Base-by-base conservation (phyloP, 495 filamentous ascomycete genomes). In the Tuber indicum region DNA sequence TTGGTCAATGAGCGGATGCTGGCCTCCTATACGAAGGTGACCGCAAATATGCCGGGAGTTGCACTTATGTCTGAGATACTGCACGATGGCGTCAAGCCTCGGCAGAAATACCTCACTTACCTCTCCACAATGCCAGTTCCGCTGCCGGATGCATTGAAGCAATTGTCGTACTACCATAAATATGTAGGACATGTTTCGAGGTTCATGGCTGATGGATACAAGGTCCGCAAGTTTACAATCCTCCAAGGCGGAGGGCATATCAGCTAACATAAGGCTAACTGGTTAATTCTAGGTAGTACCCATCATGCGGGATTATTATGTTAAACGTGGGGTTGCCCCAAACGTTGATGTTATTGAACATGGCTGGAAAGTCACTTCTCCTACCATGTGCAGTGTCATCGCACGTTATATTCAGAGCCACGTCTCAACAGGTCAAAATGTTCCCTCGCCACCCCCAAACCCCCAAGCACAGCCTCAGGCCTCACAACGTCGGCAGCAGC, bases 401-500 rank as follows among this genome's bases (percentile, higher is more conserved):
- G 79, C 79, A 39, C 78, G 78, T 26, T 80, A 80, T 69, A 77
- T 80, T 10, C 78, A 80, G 58, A 74, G 76, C 49, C 77, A 80
- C 23, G 78, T 80, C 47, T 71, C 46, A n/a, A 76, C 62, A 44
- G 49, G 79, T 62, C 73, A 76, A 73, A 74, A 74, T 36, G 66
- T 52, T 17, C 14, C 26, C 17, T 32, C 5, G 21, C 52, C n/a
- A 66, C 19, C 58, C 58, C 58, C 26, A 19, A 66, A 66, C 58
- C 26, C 26, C 32, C 58, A 66, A 66, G 12, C 58, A 36, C 58
- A 66, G 26, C 26, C 58, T 19, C 58, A 66, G 58, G 12, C 58
- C 26, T 36, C 58, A 19, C 26, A 36, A 36, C 58, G 58, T 32
- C 32, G 32, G 32, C 32, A 32, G 58, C 26, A 26, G 9, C 58